phyloP scores from a whole-genome alignment of 225 moss, liverwort and hornwort species.

The Marchantia polymorpha region DNA sequence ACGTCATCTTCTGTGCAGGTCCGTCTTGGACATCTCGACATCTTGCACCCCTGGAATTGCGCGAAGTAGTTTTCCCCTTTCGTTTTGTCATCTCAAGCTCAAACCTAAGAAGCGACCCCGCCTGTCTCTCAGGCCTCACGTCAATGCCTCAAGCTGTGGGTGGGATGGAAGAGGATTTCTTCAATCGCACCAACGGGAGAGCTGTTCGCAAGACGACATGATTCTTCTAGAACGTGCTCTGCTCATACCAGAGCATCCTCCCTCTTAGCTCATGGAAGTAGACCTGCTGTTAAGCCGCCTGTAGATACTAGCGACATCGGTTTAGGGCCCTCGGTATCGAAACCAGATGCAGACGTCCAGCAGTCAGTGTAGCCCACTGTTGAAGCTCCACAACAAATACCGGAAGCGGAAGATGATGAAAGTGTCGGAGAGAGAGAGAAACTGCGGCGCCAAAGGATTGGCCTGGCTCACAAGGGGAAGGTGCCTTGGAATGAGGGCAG shows the following conservation, averaged over 20 bases:
- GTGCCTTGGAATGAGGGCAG: constrained; percentile 92
- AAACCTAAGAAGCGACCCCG: neutral
- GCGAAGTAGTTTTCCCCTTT: neutral
- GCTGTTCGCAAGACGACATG: neutral
- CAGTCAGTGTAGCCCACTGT: constrained; percentile 1
- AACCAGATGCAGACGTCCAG: constrained; percentile 21
- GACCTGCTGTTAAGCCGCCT: constrained; percentile 15
- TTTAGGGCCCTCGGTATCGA: constrained; percentile 19
- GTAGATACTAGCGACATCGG: constrained; percentile 13
- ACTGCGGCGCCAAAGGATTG: constrained; percentile 64
- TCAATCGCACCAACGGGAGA: neutral
- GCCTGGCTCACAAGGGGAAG: constrained; percentile 73
- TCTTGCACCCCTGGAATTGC: neutral
- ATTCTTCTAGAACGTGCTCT: neutral
- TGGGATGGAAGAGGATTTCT: neutral
- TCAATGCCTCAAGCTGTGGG: neutral
- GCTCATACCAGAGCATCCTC: constrained; percentile 3
- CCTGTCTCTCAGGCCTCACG: neutral
- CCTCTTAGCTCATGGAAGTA: constrained; percentile 21
- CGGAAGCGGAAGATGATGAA: constrained; percentile 8
- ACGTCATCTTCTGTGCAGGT: neutral
- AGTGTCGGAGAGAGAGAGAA: constrained; percentile 47
- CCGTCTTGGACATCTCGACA: constrained; percentile 9
- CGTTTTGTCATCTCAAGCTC: neutral
- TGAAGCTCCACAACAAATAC: neutral